These are phyloP conservation scores for Alternaria arbusti DNA, from an alignment of 2,329 filamentous ascomycete species.

Conservation along the genomic window DNA sequence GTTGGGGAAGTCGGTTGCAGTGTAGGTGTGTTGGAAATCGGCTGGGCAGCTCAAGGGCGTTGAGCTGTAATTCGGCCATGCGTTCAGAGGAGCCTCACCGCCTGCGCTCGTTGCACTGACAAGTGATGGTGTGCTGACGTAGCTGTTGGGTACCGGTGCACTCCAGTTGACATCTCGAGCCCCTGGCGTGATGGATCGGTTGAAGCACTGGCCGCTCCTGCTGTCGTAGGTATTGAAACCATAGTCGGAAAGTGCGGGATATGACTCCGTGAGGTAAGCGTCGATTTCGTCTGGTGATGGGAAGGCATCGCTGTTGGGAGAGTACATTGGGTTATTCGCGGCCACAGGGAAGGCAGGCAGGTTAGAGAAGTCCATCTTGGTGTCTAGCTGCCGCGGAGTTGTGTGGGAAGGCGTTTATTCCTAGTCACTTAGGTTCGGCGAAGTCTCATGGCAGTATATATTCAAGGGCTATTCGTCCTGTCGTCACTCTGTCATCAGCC, in stretches of 20 bases:
- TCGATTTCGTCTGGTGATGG: constrained; percentile 10
- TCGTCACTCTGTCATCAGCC: constrained; percentile 2
- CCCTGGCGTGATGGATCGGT: not conserved
- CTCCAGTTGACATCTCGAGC: constrained; percentile 1
- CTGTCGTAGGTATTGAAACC: not conserved
- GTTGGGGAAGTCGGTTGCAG: not conserved
- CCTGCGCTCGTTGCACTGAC: not conserved
- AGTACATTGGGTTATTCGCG: constrained; percentile 4
- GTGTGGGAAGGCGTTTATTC: not conserved
- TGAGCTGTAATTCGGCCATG: constrained; percentile 3
- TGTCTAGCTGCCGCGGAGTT: not conserved
- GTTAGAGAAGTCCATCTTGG: constrained; percentile 7
- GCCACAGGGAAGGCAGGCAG: not conserved
- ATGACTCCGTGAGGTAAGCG: constrained; percentile 5
- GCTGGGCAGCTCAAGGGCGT: constrained; percentile 4
- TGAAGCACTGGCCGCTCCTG: constrained; percentile 1
- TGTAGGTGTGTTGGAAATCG: constrained; percentile 6
- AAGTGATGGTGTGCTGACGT: not conserved
- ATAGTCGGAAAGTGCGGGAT: constrained; percentile 4
- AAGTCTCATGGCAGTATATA: not conserved
- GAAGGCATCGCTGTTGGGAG: constrained; percentile 10
- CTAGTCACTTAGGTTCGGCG: not conserved
- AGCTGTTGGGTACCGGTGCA: constrained; percentile 3
- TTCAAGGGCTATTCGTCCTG: constrained; percentile 6
- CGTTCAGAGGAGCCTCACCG: not conserved